These are phyloP conservation scores for Penicillium verrucosum DNA, from an alignment of 2,329 filamentous ascomycete species.

Conservation along the genomic window DNA sequence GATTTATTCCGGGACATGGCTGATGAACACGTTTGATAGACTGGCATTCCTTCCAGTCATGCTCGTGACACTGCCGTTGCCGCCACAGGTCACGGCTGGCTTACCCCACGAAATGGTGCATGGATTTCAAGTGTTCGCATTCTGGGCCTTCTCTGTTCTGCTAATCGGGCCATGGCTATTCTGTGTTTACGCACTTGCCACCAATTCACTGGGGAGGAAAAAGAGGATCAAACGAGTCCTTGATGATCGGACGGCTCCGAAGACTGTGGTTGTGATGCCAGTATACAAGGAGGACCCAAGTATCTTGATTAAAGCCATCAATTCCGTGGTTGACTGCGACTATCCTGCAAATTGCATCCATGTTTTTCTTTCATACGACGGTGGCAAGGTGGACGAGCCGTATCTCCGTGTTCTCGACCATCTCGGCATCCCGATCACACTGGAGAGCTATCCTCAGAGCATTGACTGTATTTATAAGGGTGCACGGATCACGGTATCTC, in stretches of 20 bases:
- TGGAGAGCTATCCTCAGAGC: constrained; percentile 78
- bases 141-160: constrained; percentile 84
- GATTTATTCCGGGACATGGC: not conserved
- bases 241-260: constrained; percentile 81
- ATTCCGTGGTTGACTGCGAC: constrained; percentile 90
- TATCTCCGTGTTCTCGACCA: constrained; percentile 83
- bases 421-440: constrained; percentile 69
- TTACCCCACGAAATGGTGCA: constrained; percentile 68
- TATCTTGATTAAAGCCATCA: constrained; percentile 76
- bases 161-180: constrained; percentile 88
- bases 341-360: constrained; percentile 91
- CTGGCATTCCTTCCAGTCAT: constrained; percentile 88
- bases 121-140: constrained; percentile 88
- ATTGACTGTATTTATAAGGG: constrained; percentile 84
- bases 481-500: constrained; percentile 82
- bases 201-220: constrained; percentile 75
- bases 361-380: constrained; percentile 93
- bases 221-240: constrained; percentile 80
- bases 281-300: constrained; percentile 90
- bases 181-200: constrained; percentile 87
- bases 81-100: constrained; percentile 64
- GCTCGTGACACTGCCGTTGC: constrained; percentile 86
- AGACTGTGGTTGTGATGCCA: constrained; percentile 94
- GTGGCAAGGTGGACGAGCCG: constrained; percentile 80
- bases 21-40: constrained; percentile 44